Evolutionary conservation across 2,329 filamentous ascomycete species (phyloP), one percentile per base, ranked within the genome.

Genomic region (Monilinia fructigena): DNA sequence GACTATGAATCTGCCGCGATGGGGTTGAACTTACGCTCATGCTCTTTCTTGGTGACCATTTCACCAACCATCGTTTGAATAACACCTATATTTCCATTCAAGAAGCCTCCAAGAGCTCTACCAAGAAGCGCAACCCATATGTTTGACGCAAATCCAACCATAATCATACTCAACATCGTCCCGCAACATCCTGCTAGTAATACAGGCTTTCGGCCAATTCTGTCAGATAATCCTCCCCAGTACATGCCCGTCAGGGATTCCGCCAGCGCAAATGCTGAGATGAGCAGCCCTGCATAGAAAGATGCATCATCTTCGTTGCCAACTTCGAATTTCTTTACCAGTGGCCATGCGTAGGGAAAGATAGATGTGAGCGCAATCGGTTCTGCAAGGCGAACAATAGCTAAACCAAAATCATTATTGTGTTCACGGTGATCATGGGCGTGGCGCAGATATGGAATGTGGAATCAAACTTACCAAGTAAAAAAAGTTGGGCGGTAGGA

Each of bases 301-400:
- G 88, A 96, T 68, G 91, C 91, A 86, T 93, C 86, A 79, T 85
- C 81, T 71, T 87, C 85, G 72, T 86, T 83, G 69, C 89, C 90
- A 72, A 93, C 83, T 52, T 91, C 75, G 78, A 92, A 92, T 72
- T 87, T 83, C 78, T 91, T 91, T 71, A 94, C 88, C 72, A 94
- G 87, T 68, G 89, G 85, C 90, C 90, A 96, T 68, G 91, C 91
- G 78, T 97, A 97, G 26, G 93, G 93, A 74, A 94, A 96, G 78
- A 97, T 95, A 75, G 91, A 95, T 1, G 93, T 97, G 70, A 97
- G 85, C 61, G 93, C 93, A 73, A 97, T 94, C 28, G 93, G 93
- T 78, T 97, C 93, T 63, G 93, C 91, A 72, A 97, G 86, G 70
- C 93, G 92, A 76, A 96, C 93, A 82, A 97, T 92, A 77, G 92